phyloP scores from a whole-genome alignment of 352 stramenopile species.

The Pythium grandisporangium region DNA sequence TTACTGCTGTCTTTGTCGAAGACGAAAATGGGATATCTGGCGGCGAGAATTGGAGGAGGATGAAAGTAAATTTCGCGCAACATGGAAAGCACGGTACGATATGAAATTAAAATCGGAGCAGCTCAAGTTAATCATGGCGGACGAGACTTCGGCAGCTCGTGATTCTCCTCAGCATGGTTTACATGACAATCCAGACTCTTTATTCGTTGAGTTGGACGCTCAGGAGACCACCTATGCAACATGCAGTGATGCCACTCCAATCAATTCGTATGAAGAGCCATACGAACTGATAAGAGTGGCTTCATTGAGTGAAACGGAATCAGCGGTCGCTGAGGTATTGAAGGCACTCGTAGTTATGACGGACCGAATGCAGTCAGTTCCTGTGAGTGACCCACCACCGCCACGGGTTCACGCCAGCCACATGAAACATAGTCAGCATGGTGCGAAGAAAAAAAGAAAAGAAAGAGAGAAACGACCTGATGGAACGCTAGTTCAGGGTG shows the following conservation, averaged over 20 bases:
- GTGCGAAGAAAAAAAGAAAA: slow-evolving; percentile 7
- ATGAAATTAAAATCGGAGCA: slow-evolving; percentile 42
- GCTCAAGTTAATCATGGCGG: slow-evolving; percentile 12
- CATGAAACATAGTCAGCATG: slow-evolving; percentile 11
- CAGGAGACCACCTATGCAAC: neutral
- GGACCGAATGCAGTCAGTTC: slow-evolving; percentile 9
- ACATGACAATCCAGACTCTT: neutral
- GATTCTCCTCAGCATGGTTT: neutral
- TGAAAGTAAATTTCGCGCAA: slow-evolving; percentile 30
- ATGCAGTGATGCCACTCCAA: too few relatives aligned
- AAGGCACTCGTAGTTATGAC: slow-evolving; percentile 6
- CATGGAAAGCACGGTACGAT: slow-evolving; percentile 20
- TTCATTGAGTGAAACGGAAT: neutral
- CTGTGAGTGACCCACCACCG: neutral
- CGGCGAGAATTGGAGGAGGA: slow-evolving; percentile 29
- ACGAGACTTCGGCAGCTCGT: slow-evolving; percentile 1
- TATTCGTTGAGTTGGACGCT: neutral
- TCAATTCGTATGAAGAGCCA: too few relatives aligned
- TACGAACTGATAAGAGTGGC: too few relatives aligned
- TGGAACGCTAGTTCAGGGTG: neutral
- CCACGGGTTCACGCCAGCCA: neutral
- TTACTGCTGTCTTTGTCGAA: slow-evolving; percentile 57
- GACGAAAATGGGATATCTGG: slow-evolving; percentile 49
- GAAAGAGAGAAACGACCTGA: neutral
- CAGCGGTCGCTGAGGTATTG: neutral